Evolutionary conservation across 495 filamentous ascomycete species (phyloP).

Genomic region (Aspergillus wentii): DNA sequence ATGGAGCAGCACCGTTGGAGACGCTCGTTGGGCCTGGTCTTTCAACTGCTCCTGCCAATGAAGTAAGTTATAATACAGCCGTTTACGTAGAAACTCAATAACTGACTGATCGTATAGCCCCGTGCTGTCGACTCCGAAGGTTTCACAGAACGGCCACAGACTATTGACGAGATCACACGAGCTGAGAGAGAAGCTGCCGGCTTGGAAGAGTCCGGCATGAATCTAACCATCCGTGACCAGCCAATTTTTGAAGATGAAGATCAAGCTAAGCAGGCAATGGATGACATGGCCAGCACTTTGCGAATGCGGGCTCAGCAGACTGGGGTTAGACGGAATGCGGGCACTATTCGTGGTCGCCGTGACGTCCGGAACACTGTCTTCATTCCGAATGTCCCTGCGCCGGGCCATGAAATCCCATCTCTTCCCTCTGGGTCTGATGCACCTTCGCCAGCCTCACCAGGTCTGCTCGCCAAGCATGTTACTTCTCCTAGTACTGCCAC

Average conservation of each 20-base stretch:
- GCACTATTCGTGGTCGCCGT: slow-evolving; percentile 80
- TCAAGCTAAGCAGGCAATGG: slow-evolving; percentile 82
- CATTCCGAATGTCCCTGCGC: slow-evolving; percentile 49
- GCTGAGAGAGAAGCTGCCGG: slow-evolving; percentile 74
- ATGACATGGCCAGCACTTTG: slow-evolving; percentile 86
- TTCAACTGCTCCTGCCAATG: slow-evolving; percentile 14
- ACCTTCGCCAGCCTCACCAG: slow-evolving; percentile 21
- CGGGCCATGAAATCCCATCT: slow-evolving; percentile 26
- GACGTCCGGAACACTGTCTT: slow-evolving; percentile 89
- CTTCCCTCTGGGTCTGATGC: slow-evolving; percentile 14
- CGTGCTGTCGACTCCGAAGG: slow-evolving; percentile 55
- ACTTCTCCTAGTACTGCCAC: slow-evolving; percentile 42
- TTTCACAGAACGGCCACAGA: slow-evolving; percentile 63
- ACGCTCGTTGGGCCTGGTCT: slow-evolving; percentile 13
- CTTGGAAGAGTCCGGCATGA: slow-evolving; percentile 70
- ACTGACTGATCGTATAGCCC: slow-evolving; percentile 21
- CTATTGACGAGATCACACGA: slow-evolving; percentile 75
- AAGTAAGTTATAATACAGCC: slow-evolving; percentile 15
- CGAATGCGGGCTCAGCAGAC: slow-evolving; percentile 54
- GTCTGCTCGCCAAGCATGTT: slow-evolving; percentile 35
- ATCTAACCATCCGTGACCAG: slow-evolving; percentile 86
- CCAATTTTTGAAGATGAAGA: slow-evolving; percentile 90
- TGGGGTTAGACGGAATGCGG: slow-evolving; percentile 57
- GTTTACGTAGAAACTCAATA: no score
- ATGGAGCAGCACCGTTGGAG: slow-evolving; percentile 24